Evolutionary conservation across 495 filamentous ascomycete species (phyloP).

Genomic region (Copromyces sp.): DNA sequence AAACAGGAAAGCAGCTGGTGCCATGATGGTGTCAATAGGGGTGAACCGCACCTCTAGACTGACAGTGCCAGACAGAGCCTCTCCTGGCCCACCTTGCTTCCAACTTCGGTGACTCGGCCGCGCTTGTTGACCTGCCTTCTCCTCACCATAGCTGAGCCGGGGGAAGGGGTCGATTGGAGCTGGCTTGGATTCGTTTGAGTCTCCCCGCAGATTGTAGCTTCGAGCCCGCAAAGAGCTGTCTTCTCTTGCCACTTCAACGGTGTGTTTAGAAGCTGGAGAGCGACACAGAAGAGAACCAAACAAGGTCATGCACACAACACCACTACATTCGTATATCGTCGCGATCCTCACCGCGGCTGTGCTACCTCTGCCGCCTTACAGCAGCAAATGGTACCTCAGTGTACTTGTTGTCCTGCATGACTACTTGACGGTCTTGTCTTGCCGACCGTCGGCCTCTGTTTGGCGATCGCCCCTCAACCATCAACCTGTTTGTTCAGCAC

Average conservation of each 20-base stretch:
- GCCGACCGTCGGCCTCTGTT: constrained; percentile 15
- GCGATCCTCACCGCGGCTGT: constrained; percentile 5
- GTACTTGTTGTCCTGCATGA: constrained; percentile 23
- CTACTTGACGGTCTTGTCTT: constrained; percentile 16
- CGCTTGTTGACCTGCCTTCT: background rate
- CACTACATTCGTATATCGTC: background rate
- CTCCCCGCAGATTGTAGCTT: background rate
- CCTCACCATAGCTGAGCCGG: background rate
- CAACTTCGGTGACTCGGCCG: background rate
- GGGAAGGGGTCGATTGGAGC: background rate
- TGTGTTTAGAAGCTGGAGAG: background rate
- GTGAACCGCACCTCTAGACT: constrained; percentile 1
- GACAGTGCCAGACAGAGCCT: background rate
- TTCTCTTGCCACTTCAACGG: background rate
- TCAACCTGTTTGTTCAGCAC: constrained; percentile 6
- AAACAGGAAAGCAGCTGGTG: background rate
- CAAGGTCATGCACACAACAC: background rate
- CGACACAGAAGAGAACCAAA: background rate
- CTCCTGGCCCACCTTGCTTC: background rate
- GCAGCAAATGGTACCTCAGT: constrained; percentile 5
- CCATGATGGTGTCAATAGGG: constrained; percentile 7
- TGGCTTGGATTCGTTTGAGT: background rate
- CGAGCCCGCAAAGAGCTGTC: background rate
- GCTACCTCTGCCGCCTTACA: constrained; percentile 12
- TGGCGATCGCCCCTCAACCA: constrained; percentile 17